These are phyloP conservation scores for Chrysochromulina parva DNA, from an alignment of 78 protist genomes.

Conservation along the genomic window DNA sequence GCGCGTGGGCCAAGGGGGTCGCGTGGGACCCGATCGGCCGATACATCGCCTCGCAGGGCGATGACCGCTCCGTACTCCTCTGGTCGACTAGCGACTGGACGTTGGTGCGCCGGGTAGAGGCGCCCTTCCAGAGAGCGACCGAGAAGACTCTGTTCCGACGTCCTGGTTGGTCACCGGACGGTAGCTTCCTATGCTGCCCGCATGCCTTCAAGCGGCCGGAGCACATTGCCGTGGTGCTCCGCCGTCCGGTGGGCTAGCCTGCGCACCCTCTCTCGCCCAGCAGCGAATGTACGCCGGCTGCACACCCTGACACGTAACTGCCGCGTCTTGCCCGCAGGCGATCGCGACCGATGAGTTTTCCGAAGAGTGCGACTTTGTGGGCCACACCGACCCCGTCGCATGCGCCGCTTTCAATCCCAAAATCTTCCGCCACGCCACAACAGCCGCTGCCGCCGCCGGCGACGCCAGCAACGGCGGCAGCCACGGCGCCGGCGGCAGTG, in stretches of 20 bases:
- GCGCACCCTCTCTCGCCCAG: too few relatives aligned
- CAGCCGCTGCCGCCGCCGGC: neutral
- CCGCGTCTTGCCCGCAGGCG: too few relatives aligned
- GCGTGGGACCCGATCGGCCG: slow-evolving; percentile 73
- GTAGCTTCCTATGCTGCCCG: neutral
- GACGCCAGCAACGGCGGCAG: neutral
- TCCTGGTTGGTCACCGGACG: neutral
- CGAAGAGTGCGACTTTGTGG: neutral
- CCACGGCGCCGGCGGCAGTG: neutral
- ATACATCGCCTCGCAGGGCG: slow-evolving; percentile 61
- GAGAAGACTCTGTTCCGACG: neutral
- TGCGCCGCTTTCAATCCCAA: neutral
- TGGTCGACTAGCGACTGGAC: slow-evolving; percentile 25
- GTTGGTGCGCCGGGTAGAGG: too few relatives aligned
- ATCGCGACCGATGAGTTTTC: too few relatives aligned
- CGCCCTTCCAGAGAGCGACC: neutral
- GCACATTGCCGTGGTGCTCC: slow-evolving; percentile 8
- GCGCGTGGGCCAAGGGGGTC: slow-evolving; percentile 58
- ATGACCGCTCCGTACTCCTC: slow-evolving; percentile 48
- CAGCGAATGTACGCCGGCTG: too few relatives aligned
- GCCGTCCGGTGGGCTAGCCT: neutral
- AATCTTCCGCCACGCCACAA: neutral
- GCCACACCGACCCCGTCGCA: neutral
- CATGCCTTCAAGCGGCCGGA: neutral
- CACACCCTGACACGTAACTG: too few relatives aligned